Conservation (phyloP, 2,329 filamentous ascomycete species). For the Monilinia fructicola region DNA sequence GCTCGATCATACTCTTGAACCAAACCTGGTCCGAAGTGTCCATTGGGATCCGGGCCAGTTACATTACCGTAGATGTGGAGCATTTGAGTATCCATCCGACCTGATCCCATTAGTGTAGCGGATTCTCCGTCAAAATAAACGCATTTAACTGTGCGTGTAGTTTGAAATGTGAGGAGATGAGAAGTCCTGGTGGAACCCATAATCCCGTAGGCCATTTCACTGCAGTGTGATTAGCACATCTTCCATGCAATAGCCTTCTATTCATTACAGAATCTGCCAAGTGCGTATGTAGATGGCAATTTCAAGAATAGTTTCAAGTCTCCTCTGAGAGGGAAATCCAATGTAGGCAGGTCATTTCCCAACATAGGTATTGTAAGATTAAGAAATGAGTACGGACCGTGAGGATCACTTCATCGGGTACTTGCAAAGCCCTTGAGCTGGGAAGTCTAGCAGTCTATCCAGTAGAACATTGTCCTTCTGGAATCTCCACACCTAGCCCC, state of each 20-base stretch:
- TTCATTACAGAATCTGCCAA: not conserved
- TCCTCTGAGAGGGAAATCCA: not conserved
- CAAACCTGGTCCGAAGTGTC: conserved; percentile 41
- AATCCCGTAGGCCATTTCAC: conserved; percentile 55
- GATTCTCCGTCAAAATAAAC: conserved; percentile 54
- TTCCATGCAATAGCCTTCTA: not conserved
- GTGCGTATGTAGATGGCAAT: not conserved
- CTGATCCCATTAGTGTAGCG: conserved; percentile 49
- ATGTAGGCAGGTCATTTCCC: not conserved
- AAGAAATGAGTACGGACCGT: not conserved
- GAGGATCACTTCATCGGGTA: not conserved
- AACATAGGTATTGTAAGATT: not conserved
- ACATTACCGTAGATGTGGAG: conserved; percentile 51
- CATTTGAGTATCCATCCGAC: conserved; percentile 52
- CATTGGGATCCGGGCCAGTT: conserved; percentile 38
- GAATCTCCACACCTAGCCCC: not conserved
- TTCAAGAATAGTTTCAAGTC: not conserved
- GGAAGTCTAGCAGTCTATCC: not conserved
- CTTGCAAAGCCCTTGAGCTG: too few species aligned
- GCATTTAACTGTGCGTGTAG: conserved; percentile 45
- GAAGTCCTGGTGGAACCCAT: conserved; percentile 48
- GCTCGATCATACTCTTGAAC: conserved; percentile 50
- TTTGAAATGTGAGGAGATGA: conserved; percentile 51
- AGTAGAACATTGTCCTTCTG: not conserved
- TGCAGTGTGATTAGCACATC: conserved; percentile 27